Conservation (phyloP, 2,329 filamentous ascomycete genomes). For the Nemania abortiva region DNA sequence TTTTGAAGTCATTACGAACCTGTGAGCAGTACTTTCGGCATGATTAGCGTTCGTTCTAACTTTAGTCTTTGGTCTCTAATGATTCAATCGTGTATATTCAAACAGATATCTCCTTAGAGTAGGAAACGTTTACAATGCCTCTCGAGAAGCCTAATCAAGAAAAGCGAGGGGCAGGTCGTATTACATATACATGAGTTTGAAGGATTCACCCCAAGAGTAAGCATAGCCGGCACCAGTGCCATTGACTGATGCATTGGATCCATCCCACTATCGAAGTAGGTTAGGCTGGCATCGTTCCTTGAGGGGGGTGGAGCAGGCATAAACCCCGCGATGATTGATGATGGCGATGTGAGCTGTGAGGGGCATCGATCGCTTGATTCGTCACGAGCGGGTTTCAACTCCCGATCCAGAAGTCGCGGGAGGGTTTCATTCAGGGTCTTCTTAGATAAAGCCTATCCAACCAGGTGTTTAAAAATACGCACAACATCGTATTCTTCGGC, state of each 20-base stretch:
- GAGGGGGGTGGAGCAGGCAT: slow-evolving; percentile 15
- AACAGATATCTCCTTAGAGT: not conserved
- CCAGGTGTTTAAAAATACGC: not conserved
- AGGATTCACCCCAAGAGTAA: slow-evolving; percentile 18
- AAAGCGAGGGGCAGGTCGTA: not conserved
- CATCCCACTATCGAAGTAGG: not conserved
- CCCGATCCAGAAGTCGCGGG: not conserved
- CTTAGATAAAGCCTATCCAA: not conserved
- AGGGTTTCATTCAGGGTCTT: not conserved
- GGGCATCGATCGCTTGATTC: not conserved
- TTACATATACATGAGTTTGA: slow-evolving; percentile 16
- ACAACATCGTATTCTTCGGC: slow-evolving; percentile 10
- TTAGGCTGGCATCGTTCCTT: slow-evolving; percentile 17
- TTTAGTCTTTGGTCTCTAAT: not conserved
- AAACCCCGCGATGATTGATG: slow-evolving; percentile 21
- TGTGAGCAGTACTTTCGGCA: slow-evolving; percentile 62
- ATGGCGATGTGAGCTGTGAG: not conserved
- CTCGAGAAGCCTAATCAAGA: not conserved
- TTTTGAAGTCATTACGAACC: slow-evolving; percentile 50
- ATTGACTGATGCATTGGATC: not conserved
- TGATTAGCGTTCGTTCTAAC: slow-evolving; percentile 44
- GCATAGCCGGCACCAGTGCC: slow-evolving; percentile 15
- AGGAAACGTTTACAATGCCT: slow-evolving; percentile 9
- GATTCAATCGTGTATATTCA: not conserved
- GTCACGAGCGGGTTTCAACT: not conserved